phyloP scores from a whole-genome alignment of 2,329 filamentous ascomycete genomes.

The Colletotrichum sansevieriae region DNA sequence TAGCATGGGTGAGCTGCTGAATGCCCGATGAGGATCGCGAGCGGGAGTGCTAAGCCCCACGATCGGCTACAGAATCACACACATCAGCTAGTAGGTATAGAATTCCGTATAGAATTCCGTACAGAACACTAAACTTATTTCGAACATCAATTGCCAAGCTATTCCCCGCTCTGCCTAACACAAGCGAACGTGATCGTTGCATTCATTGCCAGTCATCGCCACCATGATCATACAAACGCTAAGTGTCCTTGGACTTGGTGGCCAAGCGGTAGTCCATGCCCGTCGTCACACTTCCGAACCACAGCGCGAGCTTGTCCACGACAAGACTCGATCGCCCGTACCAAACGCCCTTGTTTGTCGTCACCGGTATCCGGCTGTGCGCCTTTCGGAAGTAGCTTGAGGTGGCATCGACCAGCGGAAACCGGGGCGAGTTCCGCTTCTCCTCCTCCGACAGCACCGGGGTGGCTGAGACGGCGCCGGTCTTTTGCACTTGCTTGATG shows the following conservation, averaged over 20 bases:
- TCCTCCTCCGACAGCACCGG: slow-evolving; percentile 34
- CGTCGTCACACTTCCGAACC: slow-evolving; percentile 49
- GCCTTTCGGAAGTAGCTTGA: slow-evolving; percentile 54
- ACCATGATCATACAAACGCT: slow-evolving; percentile 23
- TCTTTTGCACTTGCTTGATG: slow-evolving; percentile 60
- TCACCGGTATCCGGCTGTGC: slow-evolving; percentile 52
- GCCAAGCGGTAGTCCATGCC: slow-evolving; percentile 48
- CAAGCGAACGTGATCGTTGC: background rate
- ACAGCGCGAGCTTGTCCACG: slow-evolving; percentile 48
- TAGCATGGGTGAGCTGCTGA: background rate
- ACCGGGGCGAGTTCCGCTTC: slow-evolving; percentile 39
- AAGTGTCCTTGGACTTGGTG: slow-evolving; percentile 45
- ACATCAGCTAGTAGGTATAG: background rate
- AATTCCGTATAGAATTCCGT: background rate
- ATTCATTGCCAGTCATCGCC: background rate
- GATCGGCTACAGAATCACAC: background rate
- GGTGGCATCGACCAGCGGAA: slow-evolving; percentile 47
- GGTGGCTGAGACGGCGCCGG: slow-evolving; percentile 41
- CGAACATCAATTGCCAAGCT: slow-evolving; percentile 3
- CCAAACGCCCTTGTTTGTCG: slow-evolving; percentile 52
- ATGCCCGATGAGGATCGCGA: background rate
- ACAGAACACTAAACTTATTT: background rate
- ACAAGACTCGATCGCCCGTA: slow-evolving; percentile 51
- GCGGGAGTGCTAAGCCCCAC: background rate
- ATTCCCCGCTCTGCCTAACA: background rate